Conservation (phyloP, 2,329 filamentous ascomycete genomes). For the Neodidymelliopsis sp. region DNA sequence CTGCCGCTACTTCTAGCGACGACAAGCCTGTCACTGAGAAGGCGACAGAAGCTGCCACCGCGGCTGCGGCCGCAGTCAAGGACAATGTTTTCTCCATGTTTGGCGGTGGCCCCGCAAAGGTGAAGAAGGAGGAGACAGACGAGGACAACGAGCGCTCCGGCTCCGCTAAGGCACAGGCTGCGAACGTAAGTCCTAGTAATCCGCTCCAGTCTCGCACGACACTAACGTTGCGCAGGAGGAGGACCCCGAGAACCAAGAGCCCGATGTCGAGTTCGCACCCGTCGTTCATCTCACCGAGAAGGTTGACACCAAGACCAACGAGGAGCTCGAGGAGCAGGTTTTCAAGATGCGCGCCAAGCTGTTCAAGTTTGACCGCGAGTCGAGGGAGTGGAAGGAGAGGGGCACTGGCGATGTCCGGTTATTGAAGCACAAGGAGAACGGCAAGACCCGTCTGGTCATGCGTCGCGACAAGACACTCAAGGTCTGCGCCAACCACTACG, state of each 20-base stretch:
- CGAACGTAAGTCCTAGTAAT: slow-evolving; percentile 57
- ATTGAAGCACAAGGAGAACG: slow-evolving; percentile 98
- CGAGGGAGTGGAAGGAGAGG: slow-evolving; percentile 98
- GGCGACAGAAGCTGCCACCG: slow-evolving; percentile 48
- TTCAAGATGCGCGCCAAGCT: slow-evolving; percentile 99
- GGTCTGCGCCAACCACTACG: slow-evolving; percentile 99
- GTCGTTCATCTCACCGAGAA: slow-evolving; percentile 96
- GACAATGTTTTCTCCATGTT: slow-evolving; percentile 95
- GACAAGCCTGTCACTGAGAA: slow-evolving; percentile 58
- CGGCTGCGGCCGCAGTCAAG: slow-evolving; percentile 52
- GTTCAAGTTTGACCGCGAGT: slow-evolving; percentile 94
- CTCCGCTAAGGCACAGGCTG: slow-evolving; percentile 65
- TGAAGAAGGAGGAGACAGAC: slow-evolving; percentile 83
- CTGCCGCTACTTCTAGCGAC: slow-evolving; percentile 46
- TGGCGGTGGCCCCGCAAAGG: slow-evolving; percentile 95
- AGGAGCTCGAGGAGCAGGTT: slow-evolving; percentile 94
- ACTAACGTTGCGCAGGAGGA: slow-evolving; percentile 62
- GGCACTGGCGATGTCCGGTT: slow-evolving; percentile 95
- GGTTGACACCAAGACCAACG: slow-evolving; percentile 96
- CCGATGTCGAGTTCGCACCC: slow-evolving; percentile 96
- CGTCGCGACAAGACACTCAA: slow-evolving; percentile 99
- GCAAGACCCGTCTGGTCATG: slow-evolving; percentile 98
- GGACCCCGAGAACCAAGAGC: slow-evolving; percentile 85
- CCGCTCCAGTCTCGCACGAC: not conserved
- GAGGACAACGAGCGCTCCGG: slow-evolving; percentile 79